Evolutionary conservation across 352 stramenopile genomes (phyloP).

Genomic region (Globisporangium polare): DNA sequence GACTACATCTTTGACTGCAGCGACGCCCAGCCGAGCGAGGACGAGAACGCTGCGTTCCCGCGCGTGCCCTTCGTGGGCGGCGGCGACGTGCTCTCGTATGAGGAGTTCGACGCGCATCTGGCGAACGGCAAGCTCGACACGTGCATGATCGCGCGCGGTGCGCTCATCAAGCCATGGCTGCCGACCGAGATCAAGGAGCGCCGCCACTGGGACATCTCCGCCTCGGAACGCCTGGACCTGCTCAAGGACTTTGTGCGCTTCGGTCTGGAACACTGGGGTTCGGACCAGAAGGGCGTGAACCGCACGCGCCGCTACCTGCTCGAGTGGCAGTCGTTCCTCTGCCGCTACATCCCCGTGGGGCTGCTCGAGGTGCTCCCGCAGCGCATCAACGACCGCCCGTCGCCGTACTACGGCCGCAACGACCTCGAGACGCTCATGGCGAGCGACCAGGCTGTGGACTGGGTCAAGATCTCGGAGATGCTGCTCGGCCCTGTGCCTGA

Average conservation of each 20-base stretch:
- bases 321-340: conserved; percentile 99
- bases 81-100: conserved; percentile 83
- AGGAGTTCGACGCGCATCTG: conserved; percentile 83
- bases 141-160: conserved; percentile 90
- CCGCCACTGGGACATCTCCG: conserved; percentile 96
- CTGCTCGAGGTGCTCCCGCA: conserved; percentile 95
- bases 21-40: conserved; percentile 40
- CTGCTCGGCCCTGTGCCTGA: conserved; percentile 94
- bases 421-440: conserved; percentile 98
- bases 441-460: conserved; percentile 94
- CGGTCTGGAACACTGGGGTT: conserved; percentile 99
- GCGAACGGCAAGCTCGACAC: conserved; percentile 83
- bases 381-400: conserved; percentile 96
- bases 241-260: conserved; percentile 97
- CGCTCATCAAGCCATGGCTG: conserved; percentile 99
- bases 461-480: conserved; percentile 99
- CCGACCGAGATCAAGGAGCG: conserved; percentile 99
- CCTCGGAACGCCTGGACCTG: conserved; percentile 91
- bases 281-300: conserved; percentile 97
- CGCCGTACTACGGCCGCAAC: conserved; percentile 90
- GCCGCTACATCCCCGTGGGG: conserved; percentile 97
- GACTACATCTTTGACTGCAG: conserved; percentile 95
- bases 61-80: conserved; percentile 92
- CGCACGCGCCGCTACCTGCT: conserved; percentile 97
- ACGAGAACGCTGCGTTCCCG: conserved; percentile 16